Percentiles rank a stretch among this genome's conserved stretches.
phyloP scores from a whole-genome alignment of 345 rosid genomes.

The Salix brachista region DNA sequence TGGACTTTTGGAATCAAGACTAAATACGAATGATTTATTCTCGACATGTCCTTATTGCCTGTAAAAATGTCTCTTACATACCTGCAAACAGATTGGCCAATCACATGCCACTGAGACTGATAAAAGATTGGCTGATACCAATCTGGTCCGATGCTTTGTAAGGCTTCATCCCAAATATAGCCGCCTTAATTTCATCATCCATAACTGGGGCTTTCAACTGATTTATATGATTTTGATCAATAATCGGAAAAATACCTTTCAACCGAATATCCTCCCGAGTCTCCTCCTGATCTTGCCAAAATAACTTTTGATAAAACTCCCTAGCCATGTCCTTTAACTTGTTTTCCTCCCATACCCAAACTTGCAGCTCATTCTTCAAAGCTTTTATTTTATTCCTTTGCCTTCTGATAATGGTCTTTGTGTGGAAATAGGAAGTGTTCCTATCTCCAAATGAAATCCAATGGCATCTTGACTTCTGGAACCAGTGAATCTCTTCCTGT shows the following conservation, averaged over 20 bases:
- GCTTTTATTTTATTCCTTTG: background rate
- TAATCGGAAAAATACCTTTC: rapidly evolving
- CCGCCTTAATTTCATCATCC: background rate
- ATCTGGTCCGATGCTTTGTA: background rate
- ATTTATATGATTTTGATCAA: no score
- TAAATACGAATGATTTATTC: background rate
- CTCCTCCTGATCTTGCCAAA: background rate
- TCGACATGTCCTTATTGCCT: no score
- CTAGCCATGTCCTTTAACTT: background rate
- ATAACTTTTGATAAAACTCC: background rate
- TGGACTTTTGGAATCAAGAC: background rate
- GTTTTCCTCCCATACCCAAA: background rate
- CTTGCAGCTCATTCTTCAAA: no score
- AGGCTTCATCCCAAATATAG: background rate
- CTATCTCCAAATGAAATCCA: background rate
- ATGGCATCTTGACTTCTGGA: background rate
- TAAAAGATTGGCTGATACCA: background rate
- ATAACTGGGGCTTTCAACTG: no score
- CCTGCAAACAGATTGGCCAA: background rate
- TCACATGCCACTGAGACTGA: background rate
- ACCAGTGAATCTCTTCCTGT: background rate
- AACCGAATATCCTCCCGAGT: no score
- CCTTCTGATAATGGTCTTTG: background rate
- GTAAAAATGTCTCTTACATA: background rate
- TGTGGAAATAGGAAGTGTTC: background rate